A percentile compares a stretch with the other conserved stretches of the same genome.
Conservation (phyloP, 495 filamentous ascomycete genomes). For the Penicillium antarcticum region DNA sequence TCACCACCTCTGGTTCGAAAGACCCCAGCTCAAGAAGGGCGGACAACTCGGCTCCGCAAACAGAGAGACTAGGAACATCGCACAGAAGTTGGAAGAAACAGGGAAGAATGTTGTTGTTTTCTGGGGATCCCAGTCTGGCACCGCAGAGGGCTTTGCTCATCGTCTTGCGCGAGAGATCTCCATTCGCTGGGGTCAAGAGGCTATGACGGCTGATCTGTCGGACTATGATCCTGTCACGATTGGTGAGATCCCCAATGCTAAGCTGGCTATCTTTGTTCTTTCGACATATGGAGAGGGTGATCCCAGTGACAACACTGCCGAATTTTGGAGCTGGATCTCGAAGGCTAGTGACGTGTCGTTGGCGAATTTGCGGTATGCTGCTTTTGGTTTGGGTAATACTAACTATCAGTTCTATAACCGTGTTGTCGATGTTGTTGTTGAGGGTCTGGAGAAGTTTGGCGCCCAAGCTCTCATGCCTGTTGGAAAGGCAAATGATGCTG, state of each 20-base stretch:
- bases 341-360: slow-evolving; percentile 25
- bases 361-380: slow-evolving; percentile 36
- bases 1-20: slow-evolving; percentile 25
- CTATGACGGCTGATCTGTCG: slow-evolving; percentile 45
- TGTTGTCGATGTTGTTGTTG: slow-evolving; percentile 40
- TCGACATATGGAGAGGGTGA: slow-evolving; percentile 57
- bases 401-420: slow-evolving; percentile 53
- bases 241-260: slow-evolving; percentile 31
- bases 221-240: slow-evolving; percentile 48
- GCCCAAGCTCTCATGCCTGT: slow-evolving; percentile 37
- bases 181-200: slow-evolving; percentile 38
- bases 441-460: slow-evolving; percentile 32
- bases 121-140: slow-evolving; percentile 57
- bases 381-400: slow-evolving; percentile 48
- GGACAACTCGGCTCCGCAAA: slow-evolving; percentile 3
- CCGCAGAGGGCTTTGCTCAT: slow-evolving; percentile 48
- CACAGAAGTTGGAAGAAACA: slow-evolving; percentile 30
- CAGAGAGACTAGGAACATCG: slow-evolving; percentile 36
- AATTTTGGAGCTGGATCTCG: slow-evolving; percentile 44
- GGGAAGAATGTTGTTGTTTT: slow-evolving; percentile 46
- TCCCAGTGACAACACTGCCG: slow-evolving; percentile 48
- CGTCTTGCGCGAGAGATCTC: slow-evolving; percentile 44
- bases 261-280: slow-evolving; percentile 48
- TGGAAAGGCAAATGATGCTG: slow-evolving; percentile 45
- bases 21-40: slow-evolving; percentile 34